A percentile compares a stretch with the other conserved stretches of the same genome.
These are phyloP conservation scores for Parasitella parasitica DNA, from an alignment of 371 early-diverging fungal species.

Conservation along the genomic window DNA sequence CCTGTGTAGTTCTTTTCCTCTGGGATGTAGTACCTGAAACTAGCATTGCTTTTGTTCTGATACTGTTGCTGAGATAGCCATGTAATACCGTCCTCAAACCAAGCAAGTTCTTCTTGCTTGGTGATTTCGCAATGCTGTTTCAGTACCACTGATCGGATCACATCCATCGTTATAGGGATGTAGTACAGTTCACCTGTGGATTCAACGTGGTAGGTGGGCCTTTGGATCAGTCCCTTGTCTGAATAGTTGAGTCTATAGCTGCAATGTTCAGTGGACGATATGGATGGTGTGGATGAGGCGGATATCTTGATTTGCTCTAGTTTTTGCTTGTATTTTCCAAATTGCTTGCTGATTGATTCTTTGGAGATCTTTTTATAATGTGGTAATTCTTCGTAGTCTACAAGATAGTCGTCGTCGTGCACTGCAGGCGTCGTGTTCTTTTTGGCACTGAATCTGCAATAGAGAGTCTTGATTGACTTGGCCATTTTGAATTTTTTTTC, in stretches of 20 bases:
- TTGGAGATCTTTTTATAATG: slow-evolving; percentile 4
- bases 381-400: slow-evolving; percentile 11
- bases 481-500: too few relatives aligned
- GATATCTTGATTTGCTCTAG: background rate
- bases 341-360: background rate
- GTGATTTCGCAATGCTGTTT: slow-evolving; percentile 20
- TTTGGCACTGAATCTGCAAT: background rate
- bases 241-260: slow-evolving; percentile 12
- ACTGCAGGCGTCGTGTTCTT: background rate
- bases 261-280: background rate
- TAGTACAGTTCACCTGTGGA: background rate
- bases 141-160: slow-evolving; percentile 17
- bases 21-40: slow-evolving; percentile 9
- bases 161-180: slow-evolving; percentile 11
- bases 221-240: slow-evolving; percentile 12
- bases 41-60: slow-evolving; percentile 1
- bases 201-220: slow-evolving; percentile 2
- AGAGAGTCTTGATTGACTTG: background rate
- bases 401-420: slow-evolving; percentile 9
- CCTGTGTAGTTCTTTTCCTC: slow-evolving; percentile 10
- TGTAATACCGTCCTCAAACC: slow-evolving; percentile 25
- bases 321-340: slow-evolving; percentile 9
- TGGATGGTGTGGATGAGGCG: background rate
- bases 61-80: slow-evolving; percentile 27
- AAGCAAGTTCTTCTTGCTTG: slow-evolving; percentile 12